phyloP scores from a whole-genome alignment of 1,284 basidiomycete genomes.

The Cerioporus squamosus region DNA sequence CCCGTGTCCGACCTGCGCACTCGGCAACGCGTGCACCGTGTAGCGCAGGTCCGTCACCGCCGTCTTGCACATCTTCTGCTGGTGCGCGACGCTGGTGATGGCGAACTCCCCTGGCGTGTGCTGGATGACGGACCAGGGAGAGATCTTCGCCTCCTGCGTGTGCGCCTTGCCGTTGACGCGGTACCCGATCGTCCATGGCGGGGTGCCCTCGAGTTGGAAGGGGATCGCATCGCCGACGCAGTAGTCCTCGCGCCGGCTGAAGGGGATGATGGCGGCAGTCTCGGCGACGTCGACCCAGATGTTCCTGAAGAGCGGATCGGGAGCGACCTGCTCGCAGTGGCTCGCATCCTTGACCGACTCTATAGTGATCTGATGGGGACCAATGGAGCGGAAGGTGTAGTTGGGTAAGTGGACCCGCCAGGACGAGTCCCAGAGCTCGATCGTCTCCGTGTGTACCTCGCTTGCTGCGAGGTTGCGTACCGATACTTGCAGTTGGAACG shows the following conservation, averaged over 20 bases:
- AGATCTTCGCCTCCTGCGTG: conserved; percentile 75
- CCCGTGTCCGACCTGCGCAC: conserved; percentile 87
- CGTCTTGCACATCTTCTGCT: conserved; percentile 88
- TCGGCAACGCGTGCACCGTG: conserved; percentile 83
- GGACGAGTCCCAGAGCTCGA: conserved; percentile 61
- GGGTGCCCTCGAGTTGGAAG: conserved; percentile 92
- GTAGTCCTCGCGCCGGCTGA: conserved; percentile 79
- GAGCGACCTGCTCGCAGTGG: conserved; percentile 74
- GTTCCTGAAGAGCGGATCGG: conserved; percentile 66
- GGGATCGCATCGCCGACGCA: conserved; percentile 92
- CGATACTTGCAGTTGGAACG: conserved; percentile 80
- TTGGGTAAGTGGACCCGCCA: conserved; percentile 82
- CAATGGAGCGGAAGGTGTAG: conserved; percentile 77
- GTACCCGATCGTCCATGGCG: conserved; percentile 96
- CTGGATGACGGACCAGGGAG: conserved; percentile 84
- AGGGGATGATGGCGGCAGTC: conserved; percentile 89
- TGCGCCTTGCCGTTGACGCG: conserved; percentile 79
- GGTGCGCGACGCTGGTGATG: conserved; percentile 88
- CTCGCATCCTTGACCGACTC: conserved; percentile 79
- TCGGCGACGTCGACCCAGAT: conserved; percentile 92
- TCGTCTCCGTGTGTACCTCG: conserved; percentile 58
- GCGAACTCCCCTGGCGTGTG: conserved; percentile 83
- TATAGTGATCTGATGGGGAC: conserved; percentile 81
- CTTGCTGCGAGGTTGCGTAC: conserved; percentile 78
- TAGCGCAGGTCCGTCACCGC: conserved; percentile 79